A percentile compares a stretch with the other conserved stretches of the same genome.
These are phyloP conservation scores for Mucor velutinosus DNA, from an alignment of 371 early-diverging fungal genomes.

Conservation along the genomic window DNA sequence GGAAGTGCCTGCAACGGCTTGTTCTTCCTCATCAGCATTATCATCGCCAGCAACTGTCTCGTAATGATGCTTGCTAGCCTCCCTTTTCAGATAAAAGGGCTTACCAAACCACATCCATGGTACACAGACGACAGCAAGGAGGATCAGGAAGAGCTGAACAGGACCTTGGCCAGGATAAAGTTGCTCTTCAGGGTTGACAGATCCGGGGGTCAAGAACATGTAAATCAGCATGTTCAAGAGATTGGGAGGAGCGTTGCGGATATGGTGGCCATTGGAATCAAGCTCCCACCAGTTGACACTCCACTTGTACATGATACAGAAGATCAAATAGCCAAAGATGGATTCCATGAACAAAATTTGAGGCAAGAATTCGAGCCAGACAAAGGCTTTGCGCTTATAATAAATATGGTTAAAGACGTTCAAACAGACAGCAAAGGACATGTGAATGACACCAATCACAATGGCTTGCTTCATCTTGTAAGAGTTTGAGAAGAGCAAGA, in stretches of 20 bases:
- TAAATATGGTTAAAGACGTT: constrained; percentile 89
- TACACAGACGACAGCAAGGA: constrained; percentile 87
- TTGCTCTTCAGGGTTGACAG: constrained; percentile 66
- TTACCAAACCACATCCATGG: constrained; percentile 98
- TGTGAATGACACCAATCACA: constrained; percentile 97
- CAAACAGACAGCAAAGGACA: constrained; percentile 95
- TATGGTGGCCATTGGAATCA: constrained; percentile 65
- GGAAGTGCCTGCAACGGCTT: constrained; percentile 14
- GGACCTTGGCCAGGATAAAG: constrained; percentile 85
- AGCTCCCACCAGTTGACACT: constrained; percentile 80
- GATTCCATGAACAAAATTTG: constrained; percentile 92
- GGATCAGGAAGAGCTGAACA: constrained; percentile 84
- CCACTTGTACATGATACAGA: constrained; percentile 63
- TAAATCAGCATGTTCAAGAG: constrained; percentile 97
- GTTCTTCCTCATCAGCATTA: constrained; percentile 29
- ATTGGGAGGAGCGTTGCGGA: constrained; percentile 85
- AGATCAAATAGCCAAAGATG: constrained; percentile 64
- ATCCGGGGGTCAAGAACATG: constrained; percentile 98
- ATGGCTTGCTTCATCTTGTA: constrained; percentile 99
- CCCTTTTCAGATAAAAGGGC: constrained; percentile 82
- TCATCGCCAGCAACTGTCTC: constrained; percentile 47
- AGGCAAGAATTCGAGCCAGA: constrained; percentile 91
- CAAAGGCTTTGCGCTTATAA: constrained; percentile 78
- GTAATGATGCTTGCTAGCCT: constrained; percentile 82
- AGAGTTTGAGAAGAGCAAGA: constrained; percentile 94